Evolutionary conservation across 2,329 filamentous ascomycete species (phyloP), one percentile per base, ranked within the genome.

Genomic region (Venturia asperata): DNA sequence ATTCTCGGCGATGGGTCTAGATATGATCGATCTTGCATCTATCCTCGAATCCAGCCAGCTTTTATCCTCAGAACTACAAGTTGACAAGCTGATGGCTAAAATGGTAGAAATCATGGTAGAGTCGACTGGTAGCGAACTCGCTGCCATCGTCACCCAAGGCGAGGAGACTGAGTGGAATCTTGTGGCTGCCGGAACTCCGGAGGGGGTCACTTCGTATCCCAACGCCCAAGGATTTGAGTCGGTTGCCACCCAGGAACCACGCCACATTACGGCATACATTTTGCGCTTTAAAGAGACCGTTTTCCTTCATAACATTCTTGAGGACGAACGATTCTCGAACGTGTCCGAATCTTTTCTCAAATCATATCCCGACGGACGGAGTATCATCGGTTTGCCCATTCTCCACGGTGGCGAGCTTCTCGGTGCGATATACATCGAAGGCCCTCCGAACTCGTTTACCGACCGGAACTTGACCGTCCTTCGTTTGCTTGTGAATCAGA

Each of bases 101-200:
- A 91, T 93, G 85, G 90, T 88, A 69, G 86, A 91, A 67, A 90
- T 92, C 67, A 90, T 92, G 61, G 75, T 92, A 34, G 87, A 92
- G 69, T 91, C 88, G 0, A 91, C 88, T 63, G 89, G 88, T 47
- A 88, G 88, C 10, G 88, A 87, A 1, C 79, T 88, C 6, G 89
- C 88, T 21, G 89, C 88, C 17, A 89, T 93, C 64, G 82, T 91
- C 27, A 85, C 91, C 10, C 86, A 90, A 70, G 88, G 90, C 65
- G 83, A 86, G 58, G 83, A 84, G 47, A 77, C 79, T 3, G 65
- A 66, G 11, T 92, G 89, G 88, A 87, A 83, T 69, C 85, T 92
- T 37, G 88, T 88, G 24, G 88, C 89, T 4, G 88, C 88, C 66
- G 88, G 88, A 1, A 85, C 89, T 68, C 86, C 87, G 1, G 89